phyloP scores from a whole-genome alignment of 306 rosid genomes.

The Benincasa hispida region DNA sequence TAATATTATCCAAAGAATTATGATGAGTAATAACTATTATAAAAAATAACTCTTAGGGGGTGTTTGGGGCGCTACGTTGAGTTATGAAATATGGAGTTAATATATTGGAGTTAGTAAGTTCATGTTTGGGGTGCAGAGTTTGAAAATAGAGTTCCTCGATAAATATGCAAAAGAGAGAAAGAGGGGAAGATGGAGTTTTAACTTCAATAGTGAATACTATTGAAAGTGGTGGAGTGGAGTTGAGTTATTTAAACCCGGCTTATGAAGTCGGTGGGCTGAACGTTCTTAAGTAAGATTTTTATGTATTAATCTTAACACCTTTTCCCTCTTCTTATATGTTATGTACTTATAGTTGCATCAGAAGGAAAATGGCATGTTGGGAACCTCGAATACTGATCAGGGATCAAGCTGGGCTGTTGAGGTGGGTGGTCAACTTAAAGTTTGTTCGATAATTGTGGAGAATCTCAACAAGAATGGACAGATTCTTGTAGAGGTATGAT shows the following conservation, averaged over 20 bases:
- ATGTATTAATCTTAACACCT: background rate
- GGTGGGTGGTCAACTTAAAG: slow-evolving; percentile 87
- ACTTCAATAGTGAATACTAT: too few relatives aligned
- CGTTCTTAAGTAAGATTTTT: background rate
- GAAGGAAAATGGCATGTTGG: slow-evolving; percentile 42
- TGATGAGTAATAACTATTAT: background rate
- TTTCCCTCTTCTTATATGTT: background rate
- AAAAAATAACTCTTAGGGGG: background rate
- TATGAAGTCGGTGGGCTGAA: too few relatives aligned
- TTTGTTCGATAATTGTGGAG: slow-evolving; percentile 71
- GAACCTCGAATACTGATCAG: slow-evolving; percentile 44
- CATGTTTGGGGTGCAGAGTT: too few relatives aligned
- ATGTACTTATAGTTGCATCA: slow-evolving; percentile 41
- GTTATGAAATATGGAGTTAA: too few relatives aligned
- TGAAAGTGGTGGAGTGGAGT: too few relatives aligned
- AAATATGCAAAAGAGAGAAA: too few relatives aligned
- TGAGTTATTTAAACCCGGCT: too few relatives aligned
- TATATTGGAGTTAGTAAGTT: too few relatives aligned
- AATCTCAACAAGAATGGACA: slow-evolving; percentile 82
- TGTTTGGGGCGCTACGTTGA: too few relatives aligned
- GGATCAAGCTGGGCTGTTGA: slow-evolving; percentile 99
- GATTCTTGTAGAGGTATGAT: slow-evolving; percentile 84
- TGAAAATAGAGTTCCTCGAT: too few relatives aligned
- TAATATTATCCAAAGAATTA: background rate
- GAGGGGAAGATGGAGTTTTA: too few relatives aligned